Evolutionary conservation across 768 basidiomycete species (phyloP), one percentile per base, ranked within the genome.

Genomic region (Gautieria morchelliformis): DNA sequence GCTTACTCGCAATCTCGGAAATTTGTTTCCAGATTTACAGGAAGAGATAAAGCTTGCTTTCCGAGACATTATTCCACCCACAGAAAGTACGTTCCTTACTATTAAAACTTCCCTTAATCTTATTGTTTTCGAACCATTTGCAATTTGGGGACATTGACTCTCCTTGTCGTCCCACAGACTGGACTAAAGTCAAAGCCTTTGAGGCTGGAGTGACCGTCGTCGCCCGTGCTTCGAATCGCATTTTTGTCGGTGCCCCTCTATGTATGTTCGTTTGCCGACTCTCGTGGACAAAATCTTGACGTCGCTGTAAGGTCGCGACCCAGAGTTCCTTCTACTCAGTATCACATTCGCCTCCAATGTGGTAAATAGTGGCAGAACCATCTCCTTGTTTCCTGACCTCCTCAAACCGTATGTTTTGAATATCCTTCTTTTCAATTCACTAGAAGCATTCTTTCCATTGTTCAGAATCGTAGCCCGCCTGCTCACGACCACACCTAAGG

Each of bases 161-260:
- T n/a, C 3, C 3, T n/a, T 9, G 11, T 19, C n/a, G 42, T n/a
- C 42, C 24, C 15, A 6, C 47, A 57, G 56, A 50, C 20, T 80
- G 78, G 78, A 64, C 64, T 8, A 60, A 60, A 4, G 52, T 76
- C 8, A 62, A 63, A 0, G 68, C 62, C 1, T 32, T 69, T 9
- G 61, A 67, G 1, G 62, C 58, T 0, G 61, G 70, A 10, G 69
- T 64, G 57, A 58, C 67, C 22, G 63, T 80, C 15, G 63, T 81
- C 12, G 68, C 71, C 39, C 71, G 76, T 39, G 65, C 69, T 5
- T 75, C 65, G 49, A 79, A 77, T 59, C 72, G 81, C n/a, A 46
- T 72, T 0, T 77, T 82, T 53, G 74, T 82, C 5, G 81, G 80
- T 0, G 64, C 72, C 27, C 77, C 78, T 2, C 52, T 76, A 1